Evolutionary conservation across 371 early-diverging fungal genomes (phyloP).

Genomic region (Circinella umbellata): DNA sequence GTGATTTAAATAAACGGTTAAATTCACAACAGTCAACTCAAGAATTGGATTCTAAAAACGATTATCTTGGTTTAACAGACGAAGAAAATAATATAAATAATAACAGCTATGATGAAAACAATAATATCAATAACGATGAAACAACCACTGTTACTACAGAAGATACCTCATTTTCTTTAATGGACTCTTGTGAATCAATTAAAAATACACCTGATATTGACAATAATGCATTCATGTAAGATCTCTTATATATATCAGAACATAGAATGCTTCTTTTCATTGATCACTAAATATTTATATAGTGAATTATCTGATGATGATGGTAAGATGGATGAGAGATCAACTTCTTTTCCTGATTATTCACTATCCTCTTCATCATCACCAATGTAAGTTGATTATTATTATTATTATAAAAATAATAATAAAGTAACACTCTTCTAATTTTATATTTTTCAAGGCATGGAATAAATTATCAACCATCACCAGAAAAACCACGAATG

Average conservation of each 20-base stretch:
- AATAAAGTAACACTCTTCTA: too few relatives aligned
- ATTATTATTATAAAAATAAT: too few relatives aligned
- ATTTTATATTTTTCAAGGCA: too few relatives aligned
- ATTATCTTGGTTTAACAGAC: neutral
- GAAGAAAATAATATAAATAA: neutral
- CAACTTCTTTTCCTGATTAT: neutral
- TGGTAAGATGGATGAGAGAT: neutral
- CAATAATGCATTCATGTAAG: too few relatives aligned
- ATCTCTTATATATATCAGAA: too few relatives aligned
- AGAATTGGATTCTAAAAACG: neutral
- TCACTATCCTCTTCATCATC: neutral
- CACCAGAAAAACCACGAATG: neutral
- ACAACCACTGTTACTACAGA: neutral
- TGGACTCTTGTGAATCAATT: too few relatives aligned
- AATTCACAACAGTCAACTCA: neutral
- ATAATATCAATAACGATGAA: too few relatives aligned
- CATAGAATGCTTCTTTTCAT: neutral
- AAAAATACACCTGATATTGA: too few relatives aligned
- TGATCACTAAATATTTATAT: neutral
- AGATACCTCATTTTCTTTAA: neutral
- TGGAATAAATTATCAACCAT: too few relatives aligned
- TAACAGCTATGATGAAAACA: too few relatives aligned
- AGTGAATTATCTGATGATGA: slow-evolving; percentile 1
- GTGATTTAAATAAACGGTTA: slow-evolving; percentile 1
- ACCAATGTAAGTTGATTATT: neutral